phyloP scores from a whole-genome alignment of 1,139 yeast genomes.

The Trichomonascaceae sp. region DNA sequence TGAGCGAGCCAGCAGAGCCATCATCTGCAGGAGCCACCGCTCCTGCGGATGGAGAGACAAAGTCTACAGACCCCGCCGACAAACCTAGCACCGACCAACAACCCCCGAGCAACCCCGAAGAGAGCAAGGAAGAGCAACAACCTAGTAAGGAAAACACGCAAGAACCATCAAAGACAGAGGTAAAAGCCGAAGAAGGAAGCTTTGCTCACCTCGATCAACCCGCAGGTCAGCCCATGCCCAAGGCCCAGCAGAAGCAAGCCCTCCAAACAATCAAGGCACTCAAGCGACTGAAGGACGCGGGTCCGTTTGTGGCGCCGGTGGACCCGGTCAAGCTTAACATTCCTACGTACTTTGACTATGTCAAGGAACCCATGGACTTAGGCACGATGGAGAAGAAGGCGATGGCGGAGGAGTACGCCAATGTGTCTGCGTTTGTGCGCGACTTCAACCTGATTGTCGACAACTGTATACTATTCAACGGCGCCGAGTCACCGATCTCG shows the following conservation, averaged over 20 bases:
- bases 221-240: slow-evolving; percentile 49
- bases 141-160: not conserved
- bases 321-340: slow-evolving; percentile 79
- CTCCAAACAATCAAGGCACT: slow-evolving; percentile 42
- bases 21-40: slow-evolving; percentile 3
- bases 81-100: too few relatives aligned
- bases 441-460: slow-evolving; percentile 79
- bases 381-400: slow-evolving; percentile 81
- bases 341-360: slow-evolving; percentile 77
- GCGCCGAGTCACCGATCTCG: slow-evolving; percentile 68
- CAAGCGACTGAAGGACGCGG: slow-evolving; percentile 83
- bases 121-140: not conserved
- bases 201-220: slow-evolving; percentile 7
- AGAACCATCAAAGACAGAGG: not conserved
- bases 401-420: slow-evolving; percentile 52
- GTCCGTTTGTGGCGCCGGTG: slow-evolving; percentile 81
- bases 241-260: slow-evolving; percentile 64
- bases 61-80: not conserved
- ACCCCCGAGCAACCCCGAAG: too few relatives aligned
- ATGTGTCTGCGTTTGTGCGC: slow-evolving; percentile 51
- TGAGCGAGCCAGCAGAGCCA: not conserved
- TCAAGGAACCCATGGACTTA: slow-evolving; percentile 86
- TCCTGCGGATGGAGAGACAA: not conserved
- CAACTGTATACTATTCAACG: slow-evolving; percentile 78
- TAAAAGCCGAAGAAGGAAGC: slow-evolving; percentile 1